Evolutionary conservation across 2,329 filamentous ascomycete genomes (phyloP).

Genomic region (Ambrosiella xylebori): DNA sequence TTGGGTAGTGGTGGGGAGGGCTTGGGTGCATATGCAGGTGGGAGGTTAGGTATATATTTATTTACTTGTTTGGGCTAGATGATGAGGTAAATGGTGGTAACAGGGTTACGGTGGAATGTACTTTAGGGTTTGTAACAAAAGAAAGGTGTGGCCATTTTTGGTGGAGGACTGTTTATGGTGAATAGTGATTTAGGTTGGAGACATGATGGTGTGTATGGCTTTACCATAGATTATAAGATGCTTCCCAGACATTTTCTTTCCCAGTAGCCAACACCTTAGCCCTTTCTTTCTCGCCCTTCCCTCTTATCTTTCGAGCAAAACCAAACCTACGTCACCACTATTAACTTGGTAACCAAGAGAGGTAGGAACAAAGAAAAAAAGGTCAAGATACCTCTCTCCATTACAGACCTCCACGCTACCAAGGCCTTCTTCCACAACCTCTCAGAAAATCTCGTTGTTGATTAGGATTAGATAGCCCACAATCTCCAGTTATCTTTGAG

Average conservation of each 20-base stretch:
- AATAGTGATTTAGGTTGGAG: neutral
- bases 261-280: neutral
- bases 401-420: neutral
- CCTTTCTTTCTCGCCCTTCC: neutral
- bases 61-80: neutral
- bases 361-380: neutral
- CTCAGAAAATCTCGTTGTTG: slow-evolving; percentile 23
- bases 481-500: slow-evolving; percentile 23
- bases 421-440: slow-evolving; percentile 25
- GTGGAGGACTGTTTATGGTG: neutral
- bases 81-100: too few species aligned
- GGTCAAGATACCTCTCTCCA: neutral
- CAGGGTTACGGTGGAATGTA: neutral
- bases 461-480: slow-evolving; percentile 25
- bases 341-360: neutral
- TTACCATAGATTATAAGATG: too few species aligned
- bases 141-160: neutral
- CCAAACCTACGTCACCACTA: neutral
- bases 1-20: neutral
- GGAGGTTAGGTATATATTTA: too few species aligned
- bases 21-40: slow-evolving; percentile 1
- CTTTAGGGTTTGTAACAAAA: too few species aligned
- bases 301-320: neutral
- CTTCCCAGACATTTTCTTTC: too few species aligned
- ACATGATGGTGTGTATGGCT: neutral